Evolutionary conservation across 2,329 filamentous ascomycete species (phyloP).

Genomic region (Epichloe baconii): DNA sequence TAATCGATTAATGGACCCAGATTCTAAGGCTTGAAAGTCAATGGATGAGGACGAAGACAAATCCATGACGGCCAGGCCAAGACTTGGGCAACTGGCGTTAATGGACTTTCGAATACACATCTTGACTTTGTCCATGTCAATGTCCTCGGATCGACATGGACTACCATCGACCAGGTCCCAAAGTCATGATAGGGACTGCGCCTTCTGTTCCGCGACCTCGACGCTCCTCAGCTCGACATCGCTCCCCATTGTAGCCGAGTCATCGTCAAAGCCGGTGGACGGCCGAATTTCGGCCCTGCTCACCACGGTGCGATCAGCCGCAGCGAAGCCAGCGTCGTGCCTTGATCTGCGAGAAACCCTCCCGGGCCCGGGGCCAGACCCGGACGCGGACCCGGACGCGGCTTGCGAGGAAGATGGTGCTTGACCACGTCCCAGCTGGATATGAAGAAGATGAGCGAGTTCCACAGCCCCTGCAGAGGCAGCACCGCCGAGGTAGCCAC

Average conservation of each 20-base stretch:
- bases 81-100: too few species aligned
- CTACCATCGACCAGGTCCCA: too few species aligned
- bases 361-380: background rate
- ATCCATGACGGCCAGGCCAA: too few species aligned
- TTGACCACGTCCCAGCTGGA: conserved; percentile 36
- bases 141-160: too few species aligned
- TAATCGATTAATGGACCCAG: too few species aligned
- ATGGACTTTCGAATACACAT: too few species aligned
- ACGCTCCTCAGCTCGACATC: conserved; percentile 21
- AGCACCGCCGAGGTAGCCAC: conserved; percentile 58
- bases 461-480: conserved; percentile 71
- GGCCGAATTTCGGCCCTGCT: conserved; percentile 1
- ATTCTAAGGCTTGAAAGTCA: too few species aligned
- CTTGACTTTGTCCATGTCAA: too few species aligned
- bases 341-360: background rate
- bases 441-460: conserved; percentile 61
- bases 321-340: conserved; percentile 1
- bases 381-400: background rate
- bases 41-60: too few species aligned
- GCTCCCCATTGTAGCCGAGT: conserved; percentile 17
- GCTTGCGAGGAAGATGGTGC: conserved; percentile 6
- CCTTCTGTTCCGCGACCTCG: conserved; percentile 5
- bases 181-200: conserved; percentile 2
- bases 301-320: conserved; percentile 2
- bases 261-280: conserved; percentile 17